These are phyloP conservation scores for Cryptosporidium ryanae DNA, from an alignment of 169 alveolate genomes.

Conservation along the genomic window DNA sequence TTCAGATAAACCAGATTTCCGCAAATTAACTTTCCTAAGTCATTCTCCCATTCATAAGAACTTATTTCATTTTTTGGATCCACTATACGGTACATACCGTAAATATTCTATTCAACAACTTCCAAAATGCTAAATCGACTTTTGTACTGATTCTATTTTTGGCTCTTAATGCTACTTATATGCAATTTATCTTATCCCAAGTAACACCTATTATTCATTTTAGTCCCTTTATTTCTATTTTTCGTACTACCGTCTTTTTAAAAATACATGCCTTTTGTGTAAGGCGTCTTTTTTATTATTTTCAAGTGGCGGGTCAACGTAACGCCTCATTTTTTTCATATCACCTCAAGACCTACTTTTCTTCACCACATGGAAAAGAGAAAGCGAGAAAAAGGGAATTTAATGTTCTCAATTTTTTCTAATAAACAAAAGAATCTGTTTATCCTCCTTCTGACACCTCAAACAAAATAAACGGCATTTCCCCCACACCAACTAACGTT, in stretches of 20 bases:
- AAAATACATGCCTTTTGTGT: conserved; percentile 47
- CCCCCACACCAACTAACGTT: background rate
- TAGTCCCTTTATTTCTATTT: conserved; percentile 3
- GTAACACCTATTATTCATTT: background rate
- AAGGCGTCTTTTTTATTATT: conserved; percentile 42
- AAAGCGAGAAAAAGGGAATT: background rate
- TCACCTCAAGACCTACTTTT: background rate
- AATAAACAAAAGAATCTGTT: background rate
- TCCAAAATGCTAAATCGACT: background rate
- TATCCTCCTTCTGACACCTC: background rate
- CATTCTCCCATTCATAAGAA: conserved; percentile 63
- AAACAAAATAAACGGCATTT: background rate
- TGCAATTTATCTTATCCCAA: too few relatives aligned
- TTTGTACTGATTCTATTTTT: background rate
- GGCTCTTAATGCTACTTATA: background rate
- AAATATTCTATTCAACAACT: background rate
- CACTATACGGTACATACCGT: background rate
- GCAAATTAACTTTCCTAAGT: conserved; percentile 57
- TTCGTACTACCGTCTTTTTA: conserved; percentile 9
- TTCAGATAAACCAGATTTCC: conserved; percentile 44
- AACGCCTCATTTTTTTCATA: conserved; percentile 48
- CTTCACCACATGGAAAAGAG: conserved; percentile 34
- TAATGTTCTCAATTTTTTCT: background rate
- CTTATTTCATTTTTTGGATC: conserved; percentile 40
- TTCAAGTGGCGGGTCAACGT: conserved; percentile 75